These are phyloP conservation scores for Castanea mollissima DNA, from an alignment of 306 rosid genomes.

Conservation along the genomic window DNA sequence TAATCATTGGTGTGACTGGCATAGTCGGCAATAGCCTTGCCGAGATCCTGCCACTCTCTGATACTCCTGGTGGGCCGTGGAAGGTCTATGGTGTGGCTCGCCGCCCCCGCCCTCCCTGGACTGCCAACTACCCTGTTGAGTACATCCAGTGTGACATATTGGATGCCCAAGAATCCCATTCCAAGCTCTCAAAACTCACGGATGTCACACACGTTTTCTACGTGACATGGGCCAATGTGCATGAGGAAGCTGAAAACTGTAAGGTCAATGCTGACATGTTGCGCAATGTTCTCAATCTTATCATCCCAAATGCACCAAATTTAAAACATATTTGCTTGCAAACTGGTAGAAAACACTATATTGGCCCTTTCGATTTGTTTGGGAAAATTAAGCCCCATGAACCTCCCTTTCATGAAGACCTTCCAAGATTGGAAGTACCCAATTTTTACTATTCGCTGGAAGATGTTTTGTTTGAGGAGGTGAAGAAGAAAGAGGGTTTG, in stretches of 20 bases:
- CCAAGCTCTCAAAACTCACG: conserved; percentile 56
- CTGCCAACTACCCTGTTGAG: conserved; percentile 55
- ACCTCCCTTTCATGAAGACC: conserved; percentile 64
- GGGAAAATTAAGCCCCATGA: conserved; percentile 43
- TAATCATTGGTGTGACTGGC: conserved; percentile 67
- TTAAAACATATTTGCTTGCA: conserved; percentile 72
- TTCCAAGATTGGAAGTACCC: conserved; percentile 47
- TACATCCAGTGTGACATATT: conserved; percentile 72
- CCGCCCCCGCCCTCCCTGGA: conserved; percentile 65
- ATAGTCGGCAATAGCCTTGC: conserved; percentile 80
- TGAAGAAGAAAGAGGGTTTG: conserved; percentile 43
- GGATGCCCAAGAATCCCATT: conserved; percentile 42
- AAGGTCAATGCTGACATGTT: conserved; percentile 58
- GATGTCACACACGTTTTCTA: conserved; percentile 76
- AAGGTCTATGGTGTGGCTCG: conserved; percentile 80
- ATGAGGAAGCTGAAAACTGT: conserved; percentile 55
- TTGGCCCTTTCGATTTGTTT: conserved; percentile 39
- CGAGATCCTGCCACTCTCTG: conserved; percentile 68
- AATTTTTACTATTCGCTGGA: conserved; percentile 62
- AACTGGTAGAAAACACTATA: conserved; percentile 60
- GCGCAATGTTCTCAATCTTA: conserved; percentile 41
- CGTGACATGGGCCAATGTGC: conserved; percentile 50
- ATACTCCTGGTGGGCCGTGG: conserved; percentile 81
- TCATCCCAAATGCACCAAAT: conserved; percentile 61
- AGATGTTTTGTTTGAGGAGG: conserved; percentile 51